Evolutionary conservation across 176 grass and related monocot genomes (phyloP).

Genomic region (Bonia amplexicaulis): DNA sequence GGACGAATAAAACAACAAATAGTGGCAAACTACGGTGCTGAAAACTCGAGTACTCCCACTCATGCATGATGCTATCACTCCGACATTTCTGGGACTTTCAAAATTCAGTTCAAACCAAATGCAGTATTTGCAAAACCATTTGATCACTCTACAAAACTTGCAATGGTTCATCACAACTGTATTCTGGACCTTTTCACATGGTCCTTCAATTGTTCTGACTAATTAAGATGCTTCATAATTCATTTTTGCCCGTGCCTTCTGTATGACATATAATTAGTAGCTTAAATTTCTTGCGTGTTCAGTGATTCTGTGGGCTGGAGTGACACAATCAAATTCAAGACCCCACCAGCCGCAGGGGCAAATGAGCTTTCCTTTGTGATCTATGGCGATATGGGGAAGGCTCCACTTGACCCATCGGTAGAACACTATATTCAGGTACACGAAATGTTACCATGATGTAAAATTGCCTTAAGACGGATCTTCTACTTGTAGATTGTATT

Average conservation of each 20-base stretch:
- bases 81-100: no score
- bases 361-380: slow-evolving; percentile 48
- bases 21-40: no score
- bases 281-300: neutral
- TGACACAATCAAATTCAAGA: slow-evolving; percentile 44
- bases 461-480: neutral
- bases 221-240: neutral
- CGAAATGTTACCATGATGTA: neutral
- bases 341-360: slow-evolving; percentile 59
- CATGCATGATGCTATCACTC: no score
- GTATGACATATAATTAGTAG: neutral
- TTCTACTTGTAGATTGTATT: neutral
- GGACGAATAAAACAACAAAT: no score
- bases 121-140: no score
- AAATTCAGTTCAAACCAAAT: no score
- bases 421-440: slow-evolving; percentile 85
- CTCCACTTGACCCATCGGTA: slow-evolving; percentile 72
- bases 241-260: neutral
- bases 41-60: no score
- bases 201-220: neutral
- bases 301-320: slow-evolving; percentile 83
- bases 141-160: no score
- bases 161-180: no score
- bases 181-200: no score
- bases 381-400: slow-evolving; percentile 91